These are phyloP conservation scores for Talaromyces rugulosus DNA, from an alignment of 2,329 filamentous ascomycete genomes.

Conservation along the genomic window DNA sequence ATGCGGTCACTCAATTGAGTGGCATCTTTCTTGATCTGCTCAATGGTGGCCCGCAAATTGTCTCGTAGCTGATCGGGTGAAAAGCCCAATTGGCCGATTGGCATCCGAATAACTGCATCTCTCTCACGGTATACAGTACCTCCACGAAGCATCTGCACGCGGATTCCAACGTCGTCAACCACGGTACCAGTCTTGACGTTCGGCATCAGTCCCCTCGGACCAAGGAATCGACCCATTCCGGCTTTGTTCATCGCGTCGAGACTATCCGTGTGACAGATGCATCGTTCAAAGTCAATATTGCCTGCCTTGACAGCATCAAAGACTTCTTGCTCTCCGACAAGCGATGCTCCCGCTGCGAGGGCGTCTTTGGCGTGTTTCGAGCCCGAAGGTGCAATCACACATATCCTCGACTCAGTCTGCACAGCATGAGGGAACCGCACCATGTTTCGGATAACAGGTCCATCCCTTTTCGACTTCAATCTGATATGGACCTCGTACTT, in stretches of 20 bases:
- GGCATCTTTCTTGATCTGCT: constrained; percentile 74
- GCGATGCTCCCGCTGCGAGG: constrained; percentile 68
- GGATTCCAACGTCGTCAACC: constrained; percentile 69
- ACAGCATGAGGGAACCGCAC: constrained; percentile 86
- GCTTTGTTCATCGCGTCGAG: constrained; percentile 77
- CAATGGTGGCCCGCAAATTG: constrained; percentile 77
- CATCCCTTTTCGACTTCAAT: constrained; percentile 77
- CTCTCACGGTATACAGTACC: constrained; percentile 84
- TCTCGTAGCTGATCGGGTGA: constrained; percentile 78
- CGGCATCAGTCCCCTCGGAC: constrained; percentile 90
- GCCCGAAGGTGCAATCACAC: constrained; percentile 82
- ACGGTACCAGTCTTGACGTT: constrained; percentile 84
- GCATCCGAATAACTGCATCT: constrained; percentile 76
- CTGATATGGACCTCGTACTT: constrained; percentile 91
- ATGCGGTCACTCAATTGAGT: constrained; percentile 59
- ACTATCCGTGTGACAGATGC: constrained; percentile 78
- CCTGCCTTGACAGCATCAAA: constrained; percentile 75
- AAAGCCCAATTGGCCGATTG: constrained; percentile 87
- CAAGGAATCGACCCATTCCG: constrained; percentile 72
- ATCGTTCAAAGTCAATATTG: constrained; percentile 80
- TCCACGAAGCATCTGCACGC: constrained; percentile 77
- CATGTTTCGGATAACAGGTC: constrained; percentile 80
- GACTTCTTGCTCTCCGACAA: constrained; percentile 80
- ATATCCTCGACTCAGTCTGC: constrained; percentile 81
- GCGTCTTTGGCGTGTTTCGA: constrained; percentile 72